Percentiles rank a stretch among this genome's conserved stretches.
These are phyloP conservation scores for Fusarium heterosporum DNA, from an alignment of 2,329 filamentous ascomycete species.

Conservation along the genomic window DNA sequence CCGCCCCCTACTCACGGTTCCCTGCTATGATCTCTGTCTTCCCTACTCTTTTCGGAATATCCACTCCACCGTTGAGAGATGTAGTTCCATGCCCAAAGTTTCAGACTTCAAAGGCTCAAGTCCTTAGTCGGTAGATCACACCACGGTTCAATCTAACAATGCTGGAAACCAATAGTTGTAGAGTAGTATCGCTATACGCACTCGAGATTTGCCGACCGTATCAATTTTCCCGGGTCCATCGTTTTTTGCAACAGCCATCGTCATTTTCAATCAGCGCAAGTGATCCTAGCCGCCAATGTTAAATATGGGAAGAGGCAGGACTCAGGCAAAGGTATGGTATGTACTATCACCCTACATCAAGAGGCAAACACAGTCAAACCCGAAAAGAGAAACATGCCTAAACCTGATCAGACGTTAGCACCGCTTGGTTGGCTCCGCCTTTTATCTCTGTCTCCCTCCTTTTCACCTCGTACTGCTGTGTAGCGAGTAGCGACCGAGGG, in stretches of 20 bases:
- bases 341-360: background rate
- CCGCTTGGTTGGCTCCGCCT: constrained; percentile 35
- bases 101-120: constrained; percentile 17
- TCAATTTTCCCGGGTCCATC: constrained; percentile 3
- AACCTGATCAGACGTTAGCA: constrained; percentile 31
- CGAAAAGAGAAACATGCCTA: constrained; percentile 33
- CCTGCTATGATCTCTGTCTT: constrained; percentile 22
- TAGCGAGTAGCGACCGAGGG: constrained; percentile 36
- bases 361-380: constrained; percentile 10
- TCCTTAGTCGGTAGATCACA: constrained; percentile 11
- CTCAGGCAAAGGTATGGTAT: background rate
- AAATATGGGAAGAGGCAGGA: background rate
- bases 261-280: background rate
- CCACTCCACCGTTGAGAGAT: constrained; percentile 22
- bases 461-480: constrained; percentile 30
- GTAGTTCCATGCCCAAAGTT: constrained; percentile 31
- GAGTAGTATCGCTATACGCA: constrained; percentile 16
- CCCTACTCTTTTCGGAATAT: constrained; percentile 25
- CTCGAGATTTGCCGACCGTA: constrained; percentile 7
- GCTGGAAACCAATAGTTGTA: constrained; percentile 2
- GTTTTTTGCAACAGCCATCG: constrained; percentile 2
- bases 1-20: background rate
- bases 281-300: background rate
- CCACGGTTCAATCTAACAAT: constrained; percentile 13
- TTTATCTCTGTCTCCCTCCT: constrained; percentile 42